Base-by-base conservation (phyloP, 2,329 filamentous ascomycete genomes). In the Ophiostoma quercus region DNA sequence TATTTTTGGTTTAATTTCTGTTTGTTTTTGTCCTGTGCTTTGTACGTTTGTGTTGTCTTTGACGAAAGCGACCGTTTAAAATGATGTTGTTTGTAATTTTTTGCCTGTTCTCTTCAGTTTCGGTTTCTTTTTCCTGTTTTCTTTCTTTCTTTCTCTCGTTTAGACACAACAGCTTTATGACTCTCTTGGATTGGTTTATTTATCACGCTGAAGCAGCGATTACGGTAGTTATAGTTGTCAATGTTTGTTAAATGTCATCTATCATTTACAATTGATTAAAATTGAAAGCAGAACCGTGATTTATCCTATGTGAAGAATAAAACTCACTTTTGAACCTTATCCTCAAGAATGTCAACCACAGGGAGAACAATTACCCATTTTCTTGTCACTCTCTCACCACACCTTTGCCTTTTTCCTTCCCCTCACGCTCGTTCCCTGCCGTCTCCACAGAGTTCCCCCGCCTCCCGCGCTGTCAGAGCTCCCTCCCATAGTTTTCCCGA, bases 381-480 rank as follows among this genome's bases (percentile, higher is more conserved):
- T 63, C 3, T 3, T 34, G 12, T 22, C 29, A n/a, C 37, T n/a
- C 32, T 63, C 8, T 29, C 16, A 34, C 29, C 4, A 37, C 12
- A 16, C 29, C 16, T 57, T 12, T 41, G 4, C 19, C 14, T 16
- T 60, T 39, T 39, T 19, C 66, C 16, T 51, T 43, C n/a, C 11
- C 32, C 57, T 63, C 25, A 68, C 22, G 32, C 54, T 37, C n/a
- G 47, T 29, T 37, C 6, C n/a, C 51, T 57, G 22, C 29, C 16
- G 25, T 39, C 63, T 67, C 68, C 37, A 37, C 39, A 70, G 47
- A 70, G 65, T 70, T 70, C 54, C 65, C 68, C 68, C 68, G 65
- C 68, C 51, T 70, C 68, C 68, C 68, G 68, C 65, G 51, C 11
- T 67, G 11, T 19, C 22, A 39, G n/a, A n/a, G 22, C 65, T 32